Percentiles rank a stretch among this genome's conserved stretches.
These are phyloP conservation scores for Hibiscus tridactylites DNA, from an alignment of 345 rosid species.

Conservation along the genomic window DNA sequence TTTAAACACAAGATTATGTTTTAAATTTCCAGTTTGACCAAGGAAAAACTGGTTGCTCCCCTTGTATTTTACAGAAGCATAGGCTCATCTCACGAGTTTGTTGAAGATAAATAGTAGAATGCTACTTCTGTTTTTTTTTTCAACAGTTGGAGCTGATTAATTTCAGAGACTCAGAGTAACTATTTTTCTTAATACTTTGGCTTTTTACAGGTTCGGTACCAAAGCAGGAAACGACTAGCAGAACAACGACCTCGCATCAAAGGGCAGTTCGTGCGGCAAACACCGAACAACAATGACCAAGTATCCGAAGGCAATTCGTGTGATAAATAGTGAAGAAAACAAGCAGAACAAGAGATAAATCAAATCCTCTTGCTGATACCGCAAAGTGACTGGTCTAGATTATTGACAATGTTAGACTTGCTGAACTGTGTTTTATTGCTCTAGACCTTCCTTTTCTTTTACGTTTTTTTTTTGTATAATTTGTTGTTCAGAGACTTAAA, in stretches of 20 bases:
- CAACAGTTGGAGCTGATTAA: not conserved
- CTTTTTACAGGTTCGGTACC: constrained; percentile 26
- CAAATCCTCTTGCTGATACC: not conserved
- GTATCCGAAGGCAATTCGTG: constrained; percentile 24
- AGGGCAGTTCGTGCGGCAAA: constrained; percentile 29
- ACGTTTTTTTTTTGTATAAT: not conserved
- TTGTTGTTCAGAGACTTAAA: not conserved
- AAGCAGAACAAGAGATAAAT: constrained; percentile 19
- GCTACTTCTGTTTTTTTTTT: not conserved
- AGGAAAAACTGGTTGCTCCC: not conserved
- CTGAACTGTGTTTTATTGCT: too few relatives aligned
- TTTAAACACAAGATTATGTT: not conserved
- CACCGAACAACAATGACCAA: constrained; percentile 17
- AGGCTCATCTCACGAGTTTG: not conserved
- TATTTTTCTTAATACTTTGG: not conserved
- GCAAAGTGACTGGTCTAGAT: not conserved
- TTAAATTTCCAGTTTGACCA: not conserved
- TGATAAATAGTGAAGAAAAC: constrained; percentile 14
- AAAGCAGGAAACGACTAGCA: constrained; percentile 28
- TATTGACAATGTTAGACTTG: too few relatives aligned
- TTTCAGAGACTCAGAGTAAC: not conserved
- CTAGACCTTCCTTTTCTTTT: not conserved
- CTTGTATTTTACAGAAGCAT: not conserved
- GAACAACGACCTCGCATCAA: constrained; percentile 27
- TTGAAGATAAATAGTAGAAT: not conserved